phyloP scores from a whole-genome alignment of 1,284 basidiomycete genomes.

The Lignosus rhinocerotis region DNA sequence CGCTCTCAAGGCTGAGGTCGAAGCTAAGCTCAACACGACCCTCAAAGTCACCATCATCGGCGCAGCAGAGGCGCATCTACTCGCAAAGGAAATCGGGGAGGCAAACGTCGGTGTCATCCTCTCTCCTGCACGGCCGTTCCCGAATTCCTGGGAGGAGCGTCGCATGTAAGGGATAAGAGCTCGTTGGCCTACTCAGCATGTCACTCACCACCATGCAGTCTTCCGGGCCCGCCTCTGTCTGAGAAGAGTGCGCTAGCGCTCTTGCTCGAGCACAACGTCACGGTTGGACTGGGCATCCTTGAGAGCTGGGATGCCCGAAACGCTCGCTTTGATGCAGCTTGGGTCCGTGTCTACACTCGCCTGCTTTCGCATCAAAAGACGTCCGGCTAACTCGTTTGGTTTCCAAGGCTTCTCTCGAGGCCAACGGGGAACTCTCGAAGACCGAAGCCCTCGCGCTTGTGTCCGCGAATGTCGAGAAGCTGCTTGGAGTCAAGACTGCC shows the following conservation, averaged over 20 bases:
- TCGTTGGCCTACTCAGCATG: background rate
- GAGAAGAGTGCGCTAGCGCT: constrained; percentile 53
- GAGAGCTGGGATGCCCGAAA: constrained; percentile 66
- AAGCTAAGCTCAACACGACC: constrained; percentile 41
- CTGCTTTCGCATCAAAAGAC: background rate
- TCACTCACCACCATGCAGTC: constrained; percentile 35
- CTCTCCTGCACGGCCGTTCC: constrained; percentile 59
- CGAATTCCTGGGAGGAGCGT: constrained; percentile 66
- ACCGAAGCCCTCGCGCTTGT: constrained; percentile 58
- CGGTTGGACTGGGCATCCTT: constrained; percentile 64
- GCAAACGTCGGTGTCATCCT: constrained; percentile 76
- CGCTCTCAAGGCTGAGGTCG: constrained; percentile 71
- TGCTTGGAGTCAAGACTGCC: constrained; percentile 54
- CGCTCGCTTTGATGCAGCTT: constrained; percentile 69
- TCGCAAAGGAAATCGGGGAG: constrained; percentile 71
- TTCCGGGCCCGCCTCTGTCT: constrained; percentile 72
- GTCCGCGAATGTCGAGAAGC: constrained; percentile 61
- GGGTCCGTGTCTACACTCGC: constrained; percentile 43
- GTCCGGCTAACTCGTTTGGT: background rate
- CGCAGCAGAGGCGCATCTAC: constrained; percentile 71
- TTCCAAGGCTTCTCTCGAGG: constrained; percentile 22
- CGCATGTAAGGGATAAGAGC: constrained; percentile 48
- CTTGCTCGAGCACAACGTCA: constrained; percentile 63
- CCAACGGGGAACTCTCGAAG: constrained; percentile 45
- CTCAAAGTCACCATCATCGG: constrained; percentile 69